Percentiles rank a stretch among this genome's conserved stretches.
These are phyloP conservation scores for Thecaphora thlaspeos DNA, from an alignment of 1,284 basidiomycete species.

Conservation along the genomic window DNA sequence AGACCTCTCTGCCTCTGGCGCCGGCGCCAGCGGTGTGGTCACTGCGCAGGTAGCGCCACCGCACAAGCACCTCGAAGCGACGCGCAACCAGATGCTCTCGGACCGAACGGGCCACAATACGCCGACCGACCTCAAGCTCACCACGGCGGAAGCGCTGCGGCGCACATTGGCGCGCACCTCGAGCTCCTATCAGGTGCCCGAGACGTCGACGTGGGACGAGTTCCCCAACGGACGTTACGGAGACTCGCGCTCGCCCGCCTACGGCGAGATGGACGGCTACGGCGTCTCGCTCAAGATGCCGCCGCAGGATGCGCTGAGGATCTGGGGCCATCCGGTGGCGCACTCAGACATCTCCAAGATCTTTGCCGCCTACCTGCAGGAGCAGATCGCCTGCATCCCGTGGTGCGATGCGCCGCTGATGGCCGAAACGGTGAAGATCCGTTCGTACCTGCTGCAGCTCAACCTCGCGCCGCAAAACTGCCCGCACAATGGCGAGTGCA, in stretches of 20 bases:
- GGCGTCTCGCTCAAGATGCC: slow-evolving; percentile 56
- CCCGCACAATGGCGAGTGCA: slow-evolving; percentile 4
- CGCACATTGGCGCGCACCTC: slow-evolving; percentile 27
- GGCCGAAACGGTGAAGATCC: slow-evolving; percentile 78
- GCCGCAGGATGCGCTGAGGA: slow-evolving; percentile 67
- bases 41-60: slow-evolving; percentile 7
- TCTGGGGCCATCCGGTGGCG: slow-evolving; percentile 79
- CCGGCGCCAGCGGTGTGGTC: not conserved
- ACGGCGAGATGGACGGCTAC: slow-evolving; percentile 56
- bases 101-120: slow-evolving; percentile 33
- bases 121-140: slow-evolving; percentile 27
- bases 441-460: slow-evolving; percentile 74
- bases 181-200: slow-evolving; percentile 30
- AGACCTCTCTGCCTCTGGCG: not conserved
- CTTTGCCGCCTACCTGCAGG: slow-evolving; percentile 75
- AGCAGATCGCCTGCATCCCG: slow-evolving; percentile 71
- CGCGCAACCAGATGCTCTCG: slow-evolving; percentile 32
- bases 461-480: slow-evolving; percentile 57
- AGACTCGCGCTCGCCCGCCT: slow-evolving; percentile 54
- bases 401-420: slow-evolving; percentile 86
- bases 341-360: slow-evolving; percentile 72
- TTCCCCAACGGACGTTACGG: slow-evolving; percentile 56
- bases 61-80: slow-evolving; percentile 21
- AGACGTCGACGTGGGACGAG: slow-evolving; percentile 52
- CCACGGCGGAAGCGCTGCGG: slow-evolving; percentile 27